These are phyloP conservation scores for Raffaelea albimanens DNA, from an alignment of 2,329 filamentous ascomycete genomes.

Conservation along the genomic window DNA sequence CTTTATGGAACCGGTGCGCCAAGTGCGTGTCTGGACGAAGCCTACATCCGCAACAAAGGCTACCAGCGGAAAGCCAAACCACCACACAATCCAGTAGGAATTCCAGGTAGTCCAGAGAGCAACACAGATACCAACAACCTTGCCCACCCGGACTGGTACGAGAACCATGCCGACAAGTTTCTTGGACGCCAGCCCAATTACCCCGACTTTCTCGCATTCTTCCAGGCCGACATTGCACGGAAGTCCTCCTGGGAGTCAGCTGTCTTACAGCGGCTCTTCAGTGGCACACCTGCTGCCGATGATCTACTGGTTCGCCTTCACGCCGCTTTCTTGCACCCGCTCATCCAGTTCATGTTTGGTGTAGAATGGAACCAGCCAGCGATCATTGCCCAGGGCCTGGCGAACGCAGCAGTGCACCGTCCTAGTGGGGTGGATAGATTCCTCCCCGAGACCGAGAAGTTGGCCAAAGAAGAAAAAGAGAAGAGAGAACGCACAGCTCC, in stretches of 20 bases:
- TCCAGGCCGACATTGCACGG: slow-evolving; percentile 60
- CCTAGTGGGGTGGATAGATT: slow-evolving; percentile 1
- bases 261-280: slow-evolving; percentile 60
- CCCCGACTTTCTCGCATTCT: slow-evolving; percentile 67
- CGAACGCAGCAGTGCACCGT: slow-evolving; percentile 64
- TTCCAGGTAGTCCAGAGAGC: slow-evolving; percentile 21
- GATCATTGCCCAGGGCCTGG: slow-evolving; percentile 70
- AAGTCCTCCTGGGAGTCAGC: slow-evolving; percentile 26
- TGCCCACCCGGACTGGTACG: slow-evolving; percentile 34
- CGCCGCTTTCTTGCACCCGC: slow-evolving; percentile 63
- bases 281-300: slow-evolving; percentile 53
- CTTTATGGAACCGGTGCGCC: slow-evolving; percentile 67
- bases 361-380: slow-evolving; percentile 75
- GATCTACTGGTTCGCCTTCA: slow-evolving; percentile 62
- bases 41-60: slow-evolving; percentile 52
- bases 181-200: slow-evolving; percentile 58
- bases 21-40: slow-evolving; percentile 46
- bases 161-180: slow-evolving; percentile 37
- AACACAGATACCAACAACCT: background rate
- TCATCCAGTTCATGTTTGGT: slow-evolving; percentile 80
- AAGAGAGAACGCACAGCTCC: background rate
- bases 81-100: slow-evolving; percentile 37
- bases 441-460: slow-evolving; percentile 1
- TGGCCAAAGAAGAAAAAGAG: background rate
- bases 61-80: slow-evolving; percentile 54